Evolutionary conservation across 108 stramenopile species (phyloP).

Genomic region (Pseudonitzschia multistriata): DNA sequence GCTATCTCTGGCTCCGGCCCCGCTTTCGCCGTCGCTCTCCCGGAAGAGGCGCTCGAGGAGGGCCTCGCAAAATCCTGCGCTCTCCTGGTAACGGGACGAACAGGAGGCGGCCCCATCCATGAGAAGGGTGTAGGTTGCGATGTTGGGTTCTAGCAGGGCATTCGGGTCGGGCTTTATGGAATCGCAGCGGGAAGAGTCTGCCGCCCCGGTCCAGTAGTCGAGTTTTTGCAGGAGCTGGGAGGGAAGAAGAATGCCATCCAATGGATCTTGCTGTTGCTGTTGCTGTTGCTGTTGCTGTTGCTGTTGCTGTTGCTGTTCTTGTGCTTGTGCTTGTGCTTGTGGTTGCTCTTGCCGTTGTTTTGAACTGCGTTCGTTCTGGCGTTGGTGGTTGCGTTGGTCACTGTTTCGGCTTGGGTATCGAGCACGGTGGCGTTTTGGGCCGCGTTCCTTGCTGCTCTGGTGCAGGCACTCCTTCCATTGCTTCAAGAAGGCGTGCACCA

Average conservation of each 20-base stretch:
- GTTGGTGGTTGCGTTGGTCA: not conserved
- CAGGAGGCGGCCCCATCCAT: constrained; percentile 30
- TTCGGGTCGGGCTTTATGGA: not conserved
- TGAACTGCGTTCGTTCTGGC: not conserved
- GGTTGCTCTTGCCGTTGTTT: not conserved
- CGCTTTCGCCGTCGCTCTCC: not conserved
- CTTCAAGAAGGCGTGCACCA: constrained; percentile 25
- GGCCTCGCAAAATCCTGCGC: constrained; percentile 18
- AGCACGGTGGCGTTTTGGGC: no score
- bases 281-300: not conserved
- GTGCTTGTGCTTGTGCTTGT: not conserved
- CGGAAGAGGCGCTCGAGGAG: constrained; percentile 20
- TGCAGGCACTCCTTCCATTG: constrained; percentile 20
- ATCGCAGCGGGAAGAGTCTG: not conserved
- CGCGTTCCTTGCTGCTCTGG: no score
- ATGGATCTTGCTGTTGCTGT: no score
- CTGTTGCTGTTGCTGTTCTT: not conserved
- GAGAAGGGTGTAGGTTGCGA: constrained; percentile 36
- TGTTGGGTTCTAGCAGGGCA: constrained; percentile 22
- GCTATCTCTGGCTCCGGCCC: not conserved
- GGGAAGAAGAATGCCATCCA: constrained; percentile 11
- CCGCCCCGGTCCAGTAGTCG: constrained; percentile 1
- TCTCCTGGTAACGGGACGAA: not conserved
- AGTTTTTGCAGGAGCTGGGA: constrained; percentile 20
- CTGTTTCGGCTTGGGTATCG: no score